phyloP scores from a whole-genome alignment of 2,329 filamentous ascomycete species.

The Colletotrichum australisinense region DNA sequence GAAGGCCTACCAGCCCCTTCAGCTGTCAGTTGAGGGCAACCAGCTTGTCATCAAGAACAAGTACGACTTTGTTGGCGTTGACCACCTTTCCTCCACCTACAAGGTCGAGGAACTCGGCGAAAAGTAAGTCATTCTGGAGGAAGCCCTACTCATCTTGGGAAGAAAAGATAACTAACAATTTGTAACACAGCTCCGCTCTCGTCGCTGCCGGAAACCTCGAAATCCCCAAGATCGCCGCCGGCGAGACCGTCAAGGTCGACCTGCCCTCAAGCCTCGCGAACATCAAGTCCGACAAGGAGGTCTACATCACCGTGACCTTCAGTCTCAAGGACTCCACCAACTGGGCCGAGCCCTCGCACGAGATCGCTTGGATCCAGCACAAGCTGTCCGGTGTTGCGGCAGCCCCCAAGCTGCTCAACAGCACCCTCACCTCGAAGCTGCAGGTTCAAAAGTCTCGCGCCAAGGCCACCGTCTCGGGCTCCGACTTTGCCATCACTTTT shows the following conservation, averaged over 20 bases:
- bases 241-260: conserved; percentile 47
- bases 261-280: conserved; percentile 44
- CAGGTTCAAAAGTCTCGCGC: conserved; percentile 40
- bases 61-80: conserved; percentile 61
- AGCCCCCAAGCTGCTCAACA: conserved; percentile 27
- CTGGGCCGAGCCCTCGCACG: conserved; percentile 66
- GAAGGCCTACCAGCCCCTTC: conserved; percentile 67
- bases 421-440: conserved; percentile 38
- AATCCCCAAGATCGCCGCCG: conserved; percentile 54
- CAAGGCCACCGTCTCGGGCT: conserved; percentile 43
- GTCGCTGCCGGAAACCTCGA: conserved; percentile 50
- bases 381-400: conserved; percentile 46
- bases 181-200: conserved; percentile 37
- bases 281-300: conserved; percentile 48
- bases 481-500: conserved; percentile 54
- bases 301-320: conserved; percentile 59
- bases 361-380: conserved; percentile 66
- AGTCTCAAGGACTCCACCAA: conserved; percentile 52
- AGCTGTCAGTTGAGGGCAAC: conserved; percentile 49
- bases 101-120: conserved; percentile 55
- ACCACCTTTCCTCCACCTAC: conserved; percentile 55
- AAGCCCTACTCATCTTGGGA: not conserved
- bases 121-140: conserved; percentile 46
- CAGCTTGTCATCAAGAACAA: conserved; percentile 52
- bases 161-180: conserved; percentile 18